These are phyloP conservation scores for Curvularia sp. DNA, from an alignment of 2,329 filamentous ascomycete genomes.

Conservation along the genomic window DNA sequence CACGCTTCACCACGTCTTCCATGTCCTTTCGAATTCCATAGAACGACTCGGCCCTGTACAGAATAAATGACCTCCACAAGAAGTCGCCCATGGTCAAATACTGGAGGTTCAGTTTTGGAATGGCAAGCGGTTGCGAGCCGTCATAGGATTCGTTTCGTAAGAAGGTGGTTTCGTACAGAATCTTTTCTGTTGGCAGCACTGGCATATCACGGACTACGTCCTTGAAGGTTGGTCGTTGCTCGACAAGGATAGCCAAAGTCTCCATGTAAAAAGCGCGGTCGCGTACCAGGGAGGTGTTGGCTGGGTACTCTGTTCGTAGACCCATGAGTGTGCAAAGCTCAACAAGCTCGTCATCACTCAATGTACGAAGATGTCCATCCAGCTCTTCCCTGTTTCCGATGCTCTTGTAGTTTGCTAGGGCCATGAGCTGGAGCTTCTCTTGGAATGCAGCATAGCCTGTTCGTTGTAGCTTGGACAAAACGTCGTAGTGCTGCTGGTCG, in stretches of 20 bases:
- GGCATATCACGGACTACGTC: conserved; percentile 74
- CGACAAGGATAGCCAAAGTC: conserved; percentile 75
- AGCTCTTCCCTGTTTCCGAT: conserved; percentile 83
- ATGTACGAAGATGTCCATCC: conserved; percentile 71
- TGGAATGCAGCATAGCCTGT: conserved; percentile 79
- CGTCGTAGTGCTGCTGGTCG: conserved; percentile 79
- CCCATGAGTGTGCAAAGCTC: conserved; percentile 73
- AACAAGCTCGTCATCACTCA: conserved; percentile 77
- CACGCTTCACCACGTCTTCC: conserved; percentile 77
- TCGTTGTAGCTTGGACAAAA: conserved; percentile 79
- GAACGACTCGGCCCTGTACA: conserved; percentile 90
- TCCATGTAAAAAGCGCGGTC: conserved; percentile 73
- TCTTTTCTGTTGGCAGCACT: conserved; percentile 82
- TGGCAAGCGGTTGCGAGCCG: conserved; percentile 82
- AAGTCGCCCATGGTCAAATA: conserved; percentile 96
- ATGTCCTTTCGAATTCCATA: conserved; percentile 93
- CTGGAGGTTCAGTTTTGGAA: conserved; percentile 94
- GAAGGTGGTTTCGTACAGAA: conserved; percentile 79
- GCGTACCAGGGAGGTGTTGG: conserved; percentile 67
- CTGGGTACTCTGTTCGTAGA: conserved; percentile 83
- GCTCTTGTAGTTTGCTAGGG: conserved; percentile 89
- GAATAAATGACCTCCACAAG: conserved; percentile 88
- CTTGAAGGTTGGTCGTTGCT: conserved; percentile 81
- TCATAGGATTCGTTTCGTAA: conserved; percentile 86
- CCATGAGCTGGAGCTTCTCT: conserved; percentile 87